These are phyloP conservation scores for Rhizopogon roseolus DNA, from an alignment of 768 basidiomycete species.

Conservation along the genomic window DNA sequence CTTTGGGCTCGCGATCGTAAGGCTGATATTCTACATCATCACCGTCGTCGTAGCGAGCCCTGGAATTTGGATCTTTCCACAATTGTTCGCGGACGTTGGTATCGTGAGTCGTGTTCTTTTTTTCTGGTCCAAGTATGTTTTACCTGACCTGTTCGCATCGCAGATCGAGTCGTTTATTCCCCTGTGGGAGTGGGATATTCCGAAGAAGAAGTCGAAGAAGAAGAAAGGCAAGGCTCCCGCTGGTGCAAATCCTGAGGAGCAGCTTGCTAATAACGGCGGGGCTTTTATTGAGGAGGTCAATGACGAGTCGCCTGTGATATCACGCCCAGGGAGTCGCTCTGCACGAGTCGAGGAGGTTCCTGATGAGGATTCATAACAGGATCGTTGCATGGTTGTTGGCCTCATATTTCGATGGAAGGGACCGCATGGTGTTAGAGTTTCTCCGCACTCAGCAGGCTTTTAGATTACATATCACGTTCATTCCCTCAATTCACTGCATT, in stretches of 20 bases:
- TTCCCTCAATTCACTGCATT: neutral
- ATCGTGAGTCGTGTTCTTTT: conserved; percentile 64
- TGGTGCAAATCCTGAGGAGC: conserved; percentile 29
- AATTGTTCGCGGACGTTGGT: conserved; percentile 96
- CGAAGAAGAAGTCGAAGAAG: conserved; percentile 71
- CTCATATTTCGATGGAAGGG: neutral
- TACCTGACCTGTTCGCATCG: neutral
- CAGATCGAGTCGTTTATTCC: conserved; percentile 98
- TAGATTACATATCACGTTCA: neutral
- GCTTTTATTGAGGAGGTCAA: conserved; percentile 34
- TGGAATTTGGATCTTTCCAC: conserved; percentile 99
- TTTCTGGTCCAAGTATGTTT: neutral
- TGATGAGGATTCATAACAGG: conserved; percentile 31
- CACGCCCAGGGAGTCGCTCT: conserved; percentile 29
- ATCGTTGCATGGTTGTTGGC: neutral
- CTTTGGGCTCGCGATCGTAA: conserved; percentile 85
- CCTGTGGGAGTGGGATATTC: conserved; percentile 93
- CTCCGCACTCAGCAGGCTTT: neutral
- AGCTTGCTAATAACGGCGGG: conserved; percentile 36
- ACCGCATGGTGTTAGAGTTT: neutral
- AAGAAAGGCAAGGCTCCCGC: conserved; percentile 40
- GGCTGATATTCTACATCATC: conserved; percentile 90
- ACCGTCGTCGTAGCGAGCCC: conserved; percentile 83
- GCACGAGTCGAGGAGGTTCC: conserved; percentile 43
- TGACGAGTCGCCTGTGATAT: conserved; percentile 27